Evolutionary conservation across 176 grass and related monocot species (phyloP), one percentile per base, ranked within the genome.

Genomic region (Hyparrhenia diplandra): DNA sequence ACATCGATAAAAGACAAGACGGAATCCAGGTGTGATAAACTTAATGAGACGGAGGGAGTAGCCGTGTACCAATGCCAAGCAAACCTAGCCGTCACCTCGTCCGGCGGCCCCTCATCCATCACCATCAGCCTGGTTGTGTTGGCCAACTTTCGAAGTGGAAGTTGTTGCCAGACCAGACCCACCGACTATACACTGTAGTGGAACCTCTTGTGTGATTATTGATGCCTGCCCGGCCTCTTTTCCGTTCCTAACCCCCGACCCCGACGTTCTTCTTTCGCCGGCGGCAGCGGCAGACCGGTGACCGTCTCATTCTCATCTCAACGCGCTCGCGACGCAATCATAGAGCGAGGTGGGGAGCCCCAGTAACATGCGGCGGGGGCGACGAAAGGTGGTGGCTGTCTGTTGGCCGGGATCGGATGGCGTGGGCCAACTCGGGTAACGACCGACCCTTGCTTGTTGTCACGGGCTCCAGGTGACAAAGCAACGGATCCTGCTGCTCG

Each of bases 381-480:
- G 11, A 76, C 4, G 27, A 32, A 58, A 68, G 72, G 36, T 14
- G n/a, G n/a, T n/a, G 70, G 41, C 25, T 29, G 23, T 27, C 12
- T 64, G 40, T 43, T 16, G 64, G 2, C n/a, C n/a, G n/a, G 54
- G 14, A 16, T 71, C 40, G 11, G 16, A 12, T 80, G 61, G 67
- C 60, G 40, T 74, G 68, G 83, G 58, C 20, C 8, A 32, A 32
- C 31, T 1, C 6, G 10, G 67, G 45, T 6, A 73, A 80, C 81
- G 13, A 74, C 76, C 81, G 13, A 80, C 77, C 87, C 8, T 85
- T 67, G 52, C 88, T 83, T 86, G 61, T 86, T 86, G 61, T 86
- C 79, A 79, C 73, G 78, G 83, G 79, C 83, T 82, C 66, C 83
- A 82, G 45, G 73, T 78, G 79, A 79, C 84, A 79, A 69, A 34